Evolutionary conservation across 2,329 filamentous ascomycete genomes (phyloP), one percentile per base, ranked within the genome.

Genomic region (Fusarium neocosmosporiellum): DNA sequence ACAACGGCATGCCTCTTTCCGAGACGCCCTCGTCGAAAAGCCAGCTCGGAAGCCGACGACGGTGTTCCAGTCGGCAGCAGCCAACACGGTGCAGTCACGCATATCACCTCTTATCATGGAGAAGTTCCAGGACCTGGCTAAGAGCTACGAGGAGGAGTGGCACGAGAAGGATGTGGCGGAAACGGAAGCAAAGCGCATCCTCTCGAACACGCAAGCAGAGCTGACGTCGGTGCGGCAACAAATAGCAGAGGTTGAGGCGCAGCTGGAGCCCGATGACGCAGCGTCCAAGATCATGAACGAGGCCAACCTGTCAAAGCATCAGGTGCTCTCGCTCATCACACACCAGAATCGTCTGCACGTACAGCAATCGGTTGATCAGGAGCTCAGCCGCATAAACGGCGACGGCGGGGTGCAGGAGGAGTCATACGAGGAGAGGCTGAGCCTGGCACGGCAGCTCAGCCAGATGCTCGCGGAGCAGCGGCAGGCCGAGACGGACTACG

Each of bases 111-210:
- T 93, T 7, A 89, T 95, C 67, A 84, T 92, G 8, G 91, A 94
- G 66, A 94, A 93, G 73, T 91, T 94, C 70, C 89, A 91, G 75
- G 91, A 92, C 71, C 85, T 95, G 13, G 90, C 92, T 2, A 86
- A 87, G 65, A 91, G 87, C 64, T 94, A 94, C 77, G 94, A 96
- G 66, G 89, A 91, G 31, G 93, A 96, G 79, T 89, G 94, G 76
- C 87, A 88, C 60, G 92, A 95, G 72, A 94, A 94, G 78, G 90
- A 94, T 60, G 86, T 88, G 20, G 90, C 90, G 4, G 91, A 93
- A 77, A 87, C 88, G 29, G 93, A 93, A 78, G 91, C 91, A 4
- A 89, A 89, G 58, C 86, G 89, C 18, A 89, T 92, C 63, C 85
- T 94, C 18, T 86, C 86, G 68, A 92, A 91, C 73, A 91, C 92